These are phyloP conservation scores for Tuber borchii DNA, from an alignment of 495 filamentous ascomycete species.

Conservation along the genomic window DNA sequence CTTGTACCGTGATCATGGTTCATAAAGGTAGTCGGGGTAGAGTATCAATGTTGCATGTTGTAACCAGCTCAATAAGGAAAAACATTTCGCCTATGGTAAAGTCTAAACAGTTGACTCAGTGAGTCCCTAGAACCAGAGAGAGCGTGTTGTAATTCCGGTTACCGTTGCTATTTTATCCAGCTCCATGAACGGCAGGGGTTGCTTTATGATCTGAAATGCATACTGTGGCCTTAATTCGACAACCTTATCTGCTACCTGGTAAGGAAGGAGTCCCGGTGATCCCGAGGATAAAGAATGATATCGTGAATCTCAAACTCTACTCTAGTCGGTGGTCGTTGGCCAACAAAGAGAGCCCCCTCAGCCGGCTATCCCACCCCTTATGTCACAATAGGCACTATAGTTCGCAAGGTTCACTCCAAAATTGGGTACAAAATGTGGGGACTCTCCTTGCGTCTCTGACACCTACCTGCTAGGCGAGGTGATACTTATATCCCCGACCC, in stretches of 20 bases:
- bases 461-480: not conserved
- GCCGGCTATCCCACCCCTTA: not conserved
- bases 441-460: not conserved
- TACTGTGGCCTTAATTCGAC: no score
- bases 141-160: not conserved
- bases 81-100: not conserved
- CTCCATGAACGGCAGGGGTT: not conserved
- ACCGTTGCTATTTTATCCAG: not conserved
- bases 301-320: not conserved
- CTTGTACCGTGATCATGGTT: not conserved
- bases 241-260: no score
- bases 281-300: not conserved
- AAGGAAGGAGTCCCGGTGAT: no score
- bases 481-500: not conserved
- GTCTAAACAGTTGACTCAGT: not conserved
- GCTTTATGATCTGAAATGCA: no score
- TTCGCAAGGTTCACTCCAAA: not conserved
- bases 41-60: not conserved
- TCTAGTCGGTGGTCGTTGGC: not conserved
- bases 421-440: not conserved
- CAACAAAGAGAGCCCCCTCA: not conserved
- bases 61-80: not conserved
- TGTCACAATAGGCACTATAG: not conserved
- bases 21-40: not conserved
- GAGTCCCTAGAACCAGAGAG: not conserved